Evolutionary conservation across 2,329 filamentous ascomycete genomes (phyloP).

Genomic region (Colletotrichum lentis): DNA sequence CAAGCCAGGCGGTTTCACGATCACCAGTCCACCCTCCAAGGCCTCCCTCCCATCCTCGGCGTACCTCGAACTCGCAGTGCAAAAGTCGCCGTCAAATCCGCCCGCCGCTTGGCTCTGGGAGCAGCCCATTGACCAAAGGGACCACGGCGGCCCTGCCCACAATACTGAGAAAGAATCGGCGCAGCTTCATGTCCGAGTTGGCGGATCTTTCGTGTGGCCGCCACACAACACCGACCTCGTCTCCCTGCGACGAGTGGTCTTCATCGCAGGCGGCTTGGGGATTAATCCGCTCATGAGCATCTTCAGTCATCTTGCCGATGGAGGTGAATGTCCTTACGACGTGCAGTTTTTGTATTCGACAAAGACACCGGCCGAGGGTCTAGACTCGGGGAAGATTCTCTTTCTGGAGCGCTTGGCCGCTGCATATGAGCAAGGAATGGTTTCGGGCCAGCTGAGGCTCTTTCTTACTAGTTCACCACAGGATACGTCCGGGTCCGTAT

Average conservation of each 20-base stretch:
- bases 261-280: conserved; percentile 83
- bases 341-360: conserved; percentile 72
- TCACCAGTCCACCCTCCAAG: conserved; percentile 76
- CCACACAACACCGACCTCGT: conserved; percentile 52
- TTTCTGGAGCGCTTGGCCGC: conserved; percentile 59
- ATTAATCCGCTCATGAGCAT: conserved; percentile 85
- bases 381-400: conserved; percentile 51
- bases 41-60: conserved; percentile 47
- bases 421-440: conserved; percentile 50
- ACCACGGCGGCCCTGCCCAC: conserved; percentile 46
- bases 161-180: conserved; percentile 67
- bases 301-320: conserved; percentile 65
- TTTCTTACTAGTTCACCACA: conserved; percentile 54
- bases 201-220: conserved; percentile 84
- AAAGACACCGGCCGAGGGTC: conserved; percentile 44
- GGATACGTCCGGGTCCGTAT: background rate
- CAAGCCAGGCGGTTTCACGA: conserved; percentile 85
- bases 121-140: conserved; percentile 38
- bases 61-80: conserved; percentile 81
- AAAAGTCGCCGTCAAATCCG: conserved; percentile 74
- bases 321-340: conserved; percentile 43
- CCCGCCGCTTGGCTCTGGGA: conserved; percentile 80
- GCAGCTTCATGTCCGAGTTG: conserved; percentile 73
- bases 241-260: conserved; percentile 67
- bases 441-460: conserved; percentile 55